Conservation (phyloP, 192 early-diverging fungal genomes). For the Paraglomus brasilianum region DNA sequence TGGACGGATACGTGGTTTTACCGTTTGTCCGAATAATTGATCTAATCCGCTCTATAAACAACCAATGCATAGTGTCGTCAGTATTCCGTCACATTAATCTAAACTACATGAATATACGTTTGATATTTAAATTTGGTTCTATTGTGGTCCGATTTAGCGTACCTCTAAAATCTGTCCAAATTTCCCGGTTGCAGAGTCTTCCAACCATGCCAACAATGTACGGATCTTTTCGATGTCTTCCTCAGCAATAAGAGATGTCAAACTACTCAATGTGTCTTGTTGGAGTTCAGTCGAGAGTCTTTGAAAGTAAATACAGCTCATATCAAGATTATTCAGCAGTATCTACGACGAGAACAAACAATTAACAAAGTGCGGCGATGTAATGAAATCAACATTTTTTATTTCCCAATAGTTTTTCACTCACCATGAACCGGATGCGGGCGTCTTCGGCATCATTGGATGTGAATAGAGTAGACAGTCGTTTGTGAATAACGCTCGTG, state of each 20-base stretch:
- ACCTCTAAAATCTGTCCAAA: slow-evolving; percentile 70
- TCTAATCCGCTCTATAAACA: slow-evolving; percentile 58
- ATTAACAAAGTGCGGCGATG: neutral
- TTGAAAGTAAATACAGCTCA: slow-evolving; percentile 76
- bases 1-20: slow-evolving; percentile 77
- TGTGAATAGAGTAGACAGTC: slow-evolving; percentile 52
- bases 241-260: slow-evolving; percentile 50
- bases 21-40: slow-evolving; percentile 73
- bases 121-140: neutral
- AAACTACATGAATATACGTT: no score
- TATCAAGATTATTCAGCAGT: slow-evolving; percentile 86
- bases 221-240: slow-evolving; percentile 53
- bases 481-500: slow-evolving; percentile 61
- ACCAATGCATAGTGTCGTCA: slow-evolving; percentile 19
- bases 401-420: neutral
- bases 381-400: neutral
- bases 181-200: slow-evolving; percentile 51
- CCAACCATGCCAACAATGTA: slow-evolving; percentile 56
- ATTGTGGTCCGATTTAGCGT: slow-evolving; percentile 16
- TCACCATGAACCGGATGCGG: slow-evolving; percentile 65
- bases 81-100: slow-evolving; percentile 25
- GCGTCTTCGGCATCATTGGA: slow-evolving; percentile 55
- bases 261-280: slow-evolving; percentile 38
- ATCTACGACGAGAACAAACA: slow-evolving; percentile 39
- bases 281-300: slow-evolving; percentile 69